phyloP scores from a whole-genome alignment of 768 basidiomycete genomes.

The Russula brevipes region DNA sequence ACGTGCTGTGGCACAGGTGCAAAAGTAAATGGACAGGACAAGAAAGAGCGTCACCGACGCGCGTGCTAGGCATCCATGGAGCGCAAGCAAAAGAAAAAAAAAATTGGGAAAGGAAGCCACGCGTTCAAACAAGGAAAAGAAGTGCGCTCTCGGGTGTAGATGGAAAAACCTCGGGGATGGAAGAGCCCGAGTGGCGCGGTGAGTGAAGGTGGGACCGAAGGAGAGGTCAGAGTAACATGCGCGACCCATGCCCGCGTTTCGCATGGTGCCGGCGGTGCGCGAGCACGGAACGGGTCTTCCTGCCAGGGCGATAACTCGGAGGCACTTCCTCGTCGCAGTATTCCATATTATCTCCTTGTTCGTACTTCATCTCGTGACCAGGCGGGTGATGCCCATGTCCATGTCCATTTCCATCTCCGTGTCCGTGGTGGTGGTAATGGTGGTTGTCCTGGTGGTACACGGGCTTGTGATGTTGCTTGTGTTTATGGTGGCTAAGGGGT shows the following conservation, averaged over 20 bases:
- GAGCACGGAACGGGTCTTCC: background rate
- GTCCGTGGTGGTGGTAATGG: background rate
- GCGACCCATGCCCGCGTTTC: background rate
- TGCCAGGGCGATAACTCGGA: too few species aligned
- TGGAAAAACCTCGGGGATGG: background rate
- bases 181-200: background rate
- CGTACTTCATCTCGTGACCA: background rate
- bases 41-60: slow-evolving; percentile 14
- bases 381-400: background rate
- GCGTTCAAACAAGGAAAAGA: background rate
- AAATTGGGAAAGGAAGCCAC: background rate
- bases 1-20: background rate
- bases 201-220: background rate
- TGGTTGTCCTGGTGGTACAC: too few species aligned
- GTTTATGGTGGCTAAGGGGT: background rate
- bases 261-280: background rate
- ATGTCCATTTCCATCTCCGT: background rate
- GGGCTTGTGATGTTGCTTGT: background rate
- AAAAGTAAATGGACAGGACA: background rate
- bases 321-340: background rate
- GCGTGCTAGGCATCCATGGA: background rate
- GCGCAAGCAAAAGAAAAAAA: background rate
- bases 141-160: background rate
- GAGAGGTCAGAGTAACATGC: background rate
- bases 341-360: background rate